Evolutionary conservation across 2,329 filamentous ascomycete genomes (phyloP), one percentile per base, ranked within the genome.

Genomic region (Fragosphaeria purpurea): DNA sequence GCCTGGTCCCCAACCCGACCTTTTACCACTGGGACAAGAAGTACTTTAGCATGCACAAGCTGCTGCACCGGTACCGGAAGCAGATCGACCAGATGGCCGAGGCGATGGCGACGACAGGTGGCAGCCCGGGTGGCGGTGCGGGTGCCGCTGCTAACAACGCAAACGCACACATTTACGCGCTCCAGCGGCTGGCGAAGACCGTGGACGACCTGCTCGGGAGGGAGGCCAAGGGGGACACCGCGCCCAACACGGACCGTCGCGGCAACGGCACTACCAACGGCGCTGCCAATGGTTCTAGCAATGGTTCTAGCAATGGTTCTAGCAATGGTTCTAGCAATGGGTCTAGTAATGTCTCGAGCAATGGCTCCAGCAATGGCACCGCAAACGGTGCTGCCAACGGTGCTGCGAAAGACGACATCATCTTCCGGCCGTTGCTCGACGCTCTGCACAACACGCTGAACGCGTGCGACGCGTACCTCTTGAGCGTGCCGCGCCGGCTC

Each of bases 1-100:
- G 74, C 2, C 71, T 73, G 60, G 65, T 81, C 1, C 77, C 77
- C 0, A 81, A 81, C 53, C 77, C 77, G 0, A 80, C 77, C 0
- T 65, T 69, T 1, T 73, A 75, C 48, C 63, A 62, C n/a, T 80
- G 76, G 76, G 70, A 78, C 51, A 75, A 68, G 52, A 67, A 69
- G 43, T 70, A 70, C 2, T 69, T 77, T 38, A 70, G 67, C 40
- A 57, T 77, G 1, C 58, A 63, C 12, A 68, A 65, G 47, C 59
- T 76, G 1, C 58, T 76, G 46, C 57, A 62, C 9, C 66, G 70
- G 3, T 76, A 67, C 56, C 45, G 58, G 5, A 55, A 55, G 4
- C 60, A 64, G 9, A 60, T 71, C 10, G 53, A 65, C 3, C 9
- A 42, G 8, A 41, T 57, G 2, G 31, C n/a, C 13, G 9, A 5